Conservation (phyloP, 2,329 filamentous ascomycete genomes). For the Immersiporthe knoxdaviesiana region DNA sequence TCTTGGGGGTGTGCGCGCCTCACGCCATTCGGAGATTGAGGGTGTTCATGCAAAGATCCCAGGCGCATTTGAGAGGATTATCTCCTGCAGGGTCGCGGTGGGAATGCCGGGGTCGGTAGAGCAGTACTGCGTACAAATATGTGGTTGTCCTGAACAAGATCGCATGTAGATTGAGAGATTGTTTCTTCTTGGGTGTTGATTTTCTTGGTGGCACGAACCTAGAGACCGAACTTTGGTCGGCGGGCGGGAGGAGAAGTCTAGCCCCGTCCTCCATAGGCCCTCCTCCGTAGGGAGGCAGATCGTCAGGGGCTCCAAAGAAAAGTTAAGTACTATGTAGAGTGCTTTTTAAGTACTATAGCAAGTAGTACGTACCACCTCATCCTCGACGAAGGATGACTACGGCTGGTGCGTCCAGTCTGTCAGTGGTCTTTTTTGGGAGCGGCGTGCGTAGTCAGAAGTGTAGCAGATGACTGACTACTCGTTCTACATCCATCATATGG, state of each 20-base stretch:
- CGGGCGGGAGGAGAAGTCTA: background rate
- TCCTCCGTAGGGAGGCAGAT: constrained; percentile 1
- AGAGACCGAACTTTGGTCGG: background rate
- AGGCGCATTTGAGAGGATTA: background rate
- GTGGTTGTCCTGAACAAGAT: background rate
- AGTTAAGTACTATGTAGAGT: too few relatives aligned
- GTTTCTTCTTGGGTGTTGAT: background rate
- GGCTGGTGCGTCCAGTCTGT: too few relatives aligned
- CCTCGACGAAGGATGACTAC: background rate
- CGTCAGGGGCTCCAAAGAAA: constrained; percentile 3
- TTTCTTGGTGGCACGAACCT: background rate
- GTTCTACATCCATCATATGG: too few relatives aligned
- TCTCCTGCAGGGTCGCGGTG: background rate
- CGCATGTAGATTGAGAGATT: background rate
- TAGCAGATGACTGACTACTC: too few relatives aligned
- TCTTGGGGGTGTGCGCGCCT: background rate
- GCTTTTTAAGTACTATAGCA: background rate
- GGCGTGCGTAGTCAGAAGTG: too few relatives aligned
- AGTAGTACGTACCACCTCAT: too few relatives aligned
- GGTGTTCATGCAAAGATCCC: constrained; percentile 3
- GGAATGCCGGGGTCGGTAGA: background rate
- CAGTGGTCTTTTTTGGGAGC: too few relatives aligned
- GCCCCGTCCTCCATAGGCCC: background rate
- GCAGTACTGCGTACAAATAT: background rate
- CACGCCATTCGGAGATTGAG: background rate